Evolutionary conservation across 2,329 filamentous ascomycete species (phyloP).

Genomic region (Gnomoniopsis smithogilvyi): DNA sequence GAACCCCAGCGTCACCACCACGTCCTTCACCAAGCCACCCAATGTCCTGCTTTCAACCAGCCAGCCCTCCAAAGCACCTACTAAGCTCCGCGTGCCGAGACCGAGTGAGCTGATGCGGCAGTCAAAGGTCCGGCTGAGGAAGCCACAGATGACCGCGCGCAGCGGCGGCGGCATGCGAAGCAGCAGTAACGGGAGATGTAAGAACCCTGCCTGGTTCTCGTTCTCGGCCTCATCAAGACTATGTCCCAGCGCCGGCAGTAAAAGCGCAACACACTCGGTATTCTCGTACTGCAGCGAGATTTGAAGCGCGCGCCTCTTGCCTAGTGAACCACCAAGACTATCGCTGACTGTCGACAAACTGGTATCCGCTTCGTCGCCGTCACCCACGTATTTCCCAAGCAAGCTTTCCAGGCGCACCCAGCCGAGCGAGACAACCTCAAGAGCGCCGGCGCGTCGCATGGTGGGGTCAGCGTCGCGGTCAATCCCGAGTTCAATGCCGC

Average conservation of each 20-base stretch:
- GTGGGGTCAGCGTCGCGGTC: conserved; percentile 36
- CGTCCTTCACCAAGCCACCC: conserved; percentile 39
- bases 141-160: conserved; percentile 46
- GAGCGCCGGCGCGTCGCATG: conserved; percentile 37
- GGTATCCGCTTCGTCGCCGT: conserved; percentile 15
- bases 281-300: conserved; percentile 53
- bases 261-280: conserved; percentile 45
- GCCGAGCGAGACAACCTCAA: conserved; percentile 45
- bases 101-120: conserved; percentile 50
- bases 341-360: conserved; percentile 8
- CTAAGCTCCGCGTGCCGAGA: conserved; percentile 48
- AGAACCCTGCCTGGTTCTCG: conserved; percentile 29
- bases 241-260: conserved; percentile 38
- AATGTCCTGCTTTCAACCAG: conserved; percentile 35
- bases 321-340: conserved; percentile 15
- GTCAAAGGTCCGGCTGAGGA: conserved; percentile 53
- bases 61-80: conserved; percentile 51
- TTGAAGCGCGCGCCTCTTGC: conserved; percentile 33
- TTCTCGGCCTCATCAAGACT: not conserved
- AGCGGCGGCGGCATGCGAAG: conserved; percentile 54
- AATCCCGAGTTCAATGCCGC: conserved; percentile 53
- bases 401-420: conserved; percentile 37
- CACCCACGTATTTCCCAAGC: conserved; percentile 26
- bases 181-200: conserved; percentile 49
- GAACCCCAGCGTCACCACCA: conserved; percentile 50